Conservation (phyloP, 176 grass and related monocot species). For the Rhynchospora tenuis region DNA sequence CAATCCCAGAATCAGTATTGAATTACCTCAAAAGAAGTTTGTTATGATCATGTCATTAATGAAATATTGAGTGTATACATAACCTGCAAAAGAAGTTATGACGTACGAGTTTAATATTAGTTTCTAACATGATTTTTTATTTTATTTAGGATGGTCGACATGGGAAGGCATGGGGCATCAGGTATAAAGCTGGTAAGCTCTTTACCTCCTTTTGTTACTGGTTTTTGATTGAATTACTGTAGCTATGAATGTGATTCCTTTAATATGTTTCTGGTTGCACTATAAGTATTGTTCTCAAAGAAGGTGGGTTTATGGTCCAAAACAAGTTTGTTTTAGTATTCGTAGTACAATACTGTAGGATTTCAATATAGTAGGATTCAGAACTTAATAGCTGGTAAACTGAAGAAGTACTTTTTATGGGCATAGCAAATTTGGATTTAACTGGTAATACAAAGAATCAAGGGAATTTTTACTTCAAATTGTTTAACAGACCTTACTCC, state of each 20-base stretch:
- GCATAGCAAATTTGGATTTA: not conserved
- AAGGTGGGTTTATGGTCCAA: not conserved
- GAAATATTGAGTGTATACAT: not conserved
- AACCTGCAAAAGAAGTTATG: not conserved
- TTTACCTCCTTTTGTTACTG: not conserved
- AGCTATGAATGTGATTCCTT: not conserved
- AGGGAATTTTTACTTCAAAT: not conserved
- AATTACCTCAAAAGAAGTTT: not conserved
- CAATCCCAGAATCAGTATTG: not conserved
- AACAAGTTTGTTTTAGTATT: not conserved
- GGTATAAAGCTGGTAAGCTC: constrained; percentile 74
- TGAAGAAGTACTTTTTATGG: not conserved
- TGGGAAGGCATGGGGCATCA: constrained; percentile 87
- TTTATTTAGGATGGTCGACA: constrained; percentile 64
- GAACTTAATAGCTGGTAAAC: not conserved
- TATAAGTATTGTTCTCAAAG: not conserved
- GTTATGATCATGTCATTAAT: not conserved
- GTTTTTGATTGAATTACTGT: not conserved
- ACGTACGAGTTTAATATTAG: not conserved
- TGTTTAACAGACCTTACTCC: not conserved
- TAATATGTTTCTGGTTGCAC: not conserved
- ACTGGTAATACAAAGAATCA: not conserved
- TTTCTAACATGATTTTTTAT: not conserved
- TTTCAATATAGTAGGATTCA: constrained; percentile 1
- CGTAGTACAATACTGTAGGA: not conserved